Evolutionary conservation across 768 basidiomycete species (phyloP).

Genomic region (Coprinopsis sp.): DNA sequence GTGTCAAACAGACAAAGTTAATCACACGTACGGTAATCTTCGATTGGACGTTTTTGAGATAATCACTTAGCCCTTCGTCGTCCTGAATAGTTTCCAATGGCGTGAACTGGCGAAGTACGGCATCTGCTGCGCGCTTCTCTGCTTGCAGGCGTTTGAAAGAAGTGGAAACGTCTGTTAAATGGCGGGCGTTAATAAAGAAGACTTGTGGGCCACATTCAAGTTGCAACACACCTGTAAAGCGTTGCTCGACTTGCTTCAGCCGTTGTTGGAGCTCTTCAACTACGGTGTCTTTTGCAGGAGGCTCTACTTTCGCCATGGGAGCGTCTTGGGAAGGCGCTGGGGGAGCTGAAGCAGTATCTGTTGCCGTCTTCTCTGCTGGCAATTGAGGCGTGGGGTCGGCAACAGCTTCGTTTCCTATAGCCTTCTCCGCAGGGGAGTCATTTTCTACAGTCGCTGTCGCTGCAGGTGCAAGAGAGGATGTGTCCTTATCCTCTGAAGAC

Average conservation of each 20-base stretch:
- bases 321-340: background rate
- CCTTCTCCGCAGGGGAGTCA: too few relatives aligned
- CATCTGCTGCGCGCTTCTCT: slow-evolving; percentile 66
- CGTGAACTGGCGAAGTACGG: slow-evolving; percentile 63
- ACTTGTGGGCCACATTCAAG: background rate
- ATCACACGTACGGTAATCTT: slow-evolving; percentile 61
- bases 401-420: too few relatives aligned
- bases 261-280: slow-evolving; percentile 62
- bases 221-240: slow-evolving; percentile 57
- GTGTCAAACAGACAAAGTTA: background rate
- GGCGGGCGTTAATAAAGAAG: too few relatives aligned
- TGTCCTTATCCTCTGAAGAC: too few relatives aligned
- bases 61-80: slow-evolving; percentile 62
- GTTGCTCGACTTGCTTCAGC: slow-evolving; percentile 67
- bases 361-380: background rate
- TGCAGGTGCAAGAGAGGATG: too few relatives aligned
- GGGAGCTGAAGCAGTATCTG: background rate
- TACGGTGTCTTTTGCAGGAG: slow-evolving; percentile 11
- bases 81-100: slow-evolving; percentile 67
- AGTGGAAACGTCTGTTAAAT: slow-evolving; percentile 61
- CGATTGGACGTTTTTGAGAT: slow-evolving; percentile 57
- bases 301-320: background rate
- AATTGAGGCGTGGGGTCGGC: too few relatives aligned
- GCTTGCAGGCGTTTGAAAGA: slow-evolving; percentile 75
- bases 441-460: too few relatives aligned